Evolutionary conservation across 176 grass and related monocot species (phyloP), one percentile per base, ranked within the genome.

Genomic region (Oryza brachyantha): DNA sequence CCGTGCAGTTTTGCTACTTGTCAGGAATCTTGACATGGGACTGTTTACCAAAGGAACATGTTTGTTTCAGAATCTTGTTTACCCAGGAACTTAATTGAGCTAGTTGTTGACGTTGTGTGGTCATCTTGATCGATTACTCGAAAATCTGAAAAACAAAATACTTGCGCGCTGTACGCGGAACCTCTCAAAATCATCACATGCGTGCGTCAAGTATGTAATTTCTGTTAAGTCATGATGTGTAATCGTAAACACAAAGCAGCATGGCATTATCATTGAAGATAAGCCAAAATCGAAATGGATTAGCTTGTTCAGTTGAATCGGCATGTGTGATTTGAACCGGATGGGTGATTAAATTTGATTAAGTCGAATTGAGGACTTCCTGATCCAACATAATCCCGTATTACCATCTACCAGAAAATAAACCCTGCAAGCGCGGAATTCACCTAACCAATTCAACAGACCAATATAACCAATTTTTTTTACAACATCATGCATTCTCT

Each of bases 31-130:
- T 72, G 48, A 32, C n/a, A 64, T 46, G 3, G 27, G 31, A 34
- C 7, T 65, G 28, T 63, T 41, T 76, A 17, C 27, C 4, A 12
- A 12, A 48, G 14, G 7, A 46, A 70, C 40, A 29, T 28, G 41
- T 21, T 48, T 70, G 40, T 19, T 71, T 78, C 28, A 35, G 32
- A 78, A 78, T 78, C 61, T 22, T 64, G 34, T 25, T 64, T 78
- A 65, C 61, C 39, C 38, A 9, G 25, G 28, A 42, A 34, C 43
- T 29, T 78, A 63, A 66, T 78, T 4, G 12, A 25, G 1, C 7
- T 10, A 50, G 50, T 57, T 27, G 43, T 64, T 22, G 48, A 52
- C 48, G n/a, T 52, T 52, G 29, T 50, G 22, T 68, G 35, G 21
- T 68, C 21, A 24, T 24, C 11, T 40, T 40, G 36, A 68, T 40